phyloP scores from a whole-genome alignment of 164 flowering plant genomes.

The Stephania cephalantha region DNA sequence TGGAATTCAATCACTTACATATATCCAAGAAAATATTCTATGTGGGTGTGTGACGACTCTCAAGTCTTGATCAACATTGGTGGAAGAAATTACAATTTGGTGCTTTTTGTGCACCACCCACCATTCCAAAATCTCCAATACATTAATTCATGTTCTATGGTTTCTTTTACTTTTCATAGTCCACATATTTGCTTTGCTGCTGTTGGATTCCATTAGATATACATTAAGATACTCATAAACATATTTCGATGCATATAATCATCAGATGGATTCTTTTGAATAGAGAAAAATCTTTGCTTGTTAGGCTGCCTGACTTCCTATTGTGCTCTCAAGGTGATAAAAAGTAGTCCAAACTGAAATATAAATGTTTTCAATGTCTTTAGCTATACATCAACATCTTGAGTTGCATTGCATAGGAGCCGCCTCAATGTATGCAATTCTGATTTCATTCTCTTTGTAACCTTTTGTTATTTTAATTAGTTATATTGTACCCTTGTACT shows the following conservation, averaged over 20 bases:
- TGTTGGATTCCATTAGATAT: no score
- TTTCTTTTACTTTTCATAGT: no score
- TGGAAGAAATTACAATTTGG: background rate
- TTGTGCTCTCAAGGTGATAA: background rate
- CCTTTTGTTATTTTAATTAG: background rate
- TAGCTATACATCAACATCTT: background rate
- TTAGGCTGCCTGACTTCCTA: background rate
- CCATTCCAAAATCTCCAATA: background rate
- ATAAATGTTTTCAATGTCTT: background rate
- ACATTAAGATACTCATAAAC: no score
- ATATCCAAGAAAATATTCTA: background rate
- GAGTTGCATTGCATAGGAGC: background rate
- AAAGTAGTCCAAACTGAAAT: background rate
- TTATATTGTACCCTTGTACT: background rate
- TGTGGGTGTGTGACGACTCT: background rate
- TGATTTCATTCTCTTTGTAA: background rate
- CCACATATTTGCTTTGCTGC: no score
- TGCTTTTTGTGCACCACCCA: background rate
- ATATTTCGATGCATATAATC: no score
- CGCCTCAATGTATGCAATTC: background rate
- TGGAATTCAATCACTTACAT: background rate
- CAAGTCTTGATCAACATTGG: background rate
- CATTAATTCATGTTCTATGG: no score
- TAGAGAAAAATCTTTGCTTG: background rate
- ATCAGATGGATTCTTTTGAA: background rate